Evolutionary conservation across 2,329 filamentous ascomycete genomes (phyloP).

Genomic region (Xylaria digitata): DNA sequence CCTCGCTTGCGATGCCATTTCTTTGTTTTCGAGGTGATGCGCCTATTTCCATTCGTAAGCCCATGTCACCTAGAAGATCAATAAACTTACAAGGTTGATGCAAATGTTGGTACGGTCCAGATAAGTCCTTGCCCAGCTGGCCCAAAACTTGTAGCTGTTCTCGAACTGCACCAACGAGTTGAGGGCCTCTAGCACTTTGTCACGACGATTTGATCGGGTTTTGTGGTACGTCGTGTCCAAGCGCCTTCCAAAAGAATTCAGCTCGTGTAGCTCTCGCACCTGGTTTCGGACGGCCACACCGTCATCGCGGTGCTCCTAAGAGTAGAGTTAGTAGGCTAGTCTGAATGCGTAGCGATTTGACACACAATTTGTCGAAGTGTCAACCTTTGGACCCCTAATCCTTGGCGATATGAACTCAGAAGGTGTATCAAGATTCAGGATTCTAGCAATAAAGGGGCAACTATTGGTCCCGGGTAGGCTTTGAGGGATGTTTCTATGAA

Average conservation of each 20-base stretch:
- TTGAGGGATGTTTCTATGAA: constrained; percentile 4
- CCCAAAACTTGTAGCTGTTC: constrained; percentile 2
- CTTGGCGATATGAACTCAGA: constrained; percentile 9
- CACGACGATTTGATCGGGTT: not conserved
- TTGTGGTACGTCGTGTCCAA: not conserved
- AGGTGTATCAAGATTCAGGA: constrained; percentile 3
- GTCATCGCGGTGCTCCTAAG: not conserved
- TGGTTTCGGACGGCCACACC: not conserved
- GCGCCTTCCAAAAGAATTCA: not conserved
- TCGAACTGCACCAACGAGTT: not conserved
- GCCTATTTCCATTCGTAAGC: not conserved
- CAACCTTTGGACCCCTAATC: not conserved
- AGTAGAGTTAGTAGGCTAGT: not conserved
- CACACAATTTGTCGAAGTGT: constrained; percentile 9
- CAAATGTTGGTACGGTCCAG: constrained; percentile 9
- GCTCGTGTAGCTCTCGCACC: constrained; percentile 9
- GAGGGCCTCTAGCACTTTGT: not conserved
- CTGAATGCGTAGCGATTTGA: not conserved
- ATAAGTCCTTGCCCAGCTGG: constrained; percentile 9
- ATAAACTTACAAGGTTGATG: constrained; percentile 16
- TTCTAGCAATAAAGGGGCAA: not conserved
- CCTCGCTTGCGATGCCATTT: constrained; percentile 9
- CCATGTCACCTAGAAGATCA: not conserved
- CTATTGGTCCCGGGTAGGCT: not conserved
- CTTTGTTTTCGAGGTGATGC: constrained; percentile 12